A percentile compares a stretch with the other conserved stretches of the same genome.
Conservation (phyloP, 2,329 filamentous ascomycete genomes). For the Xylaria multiplex region DNA sequence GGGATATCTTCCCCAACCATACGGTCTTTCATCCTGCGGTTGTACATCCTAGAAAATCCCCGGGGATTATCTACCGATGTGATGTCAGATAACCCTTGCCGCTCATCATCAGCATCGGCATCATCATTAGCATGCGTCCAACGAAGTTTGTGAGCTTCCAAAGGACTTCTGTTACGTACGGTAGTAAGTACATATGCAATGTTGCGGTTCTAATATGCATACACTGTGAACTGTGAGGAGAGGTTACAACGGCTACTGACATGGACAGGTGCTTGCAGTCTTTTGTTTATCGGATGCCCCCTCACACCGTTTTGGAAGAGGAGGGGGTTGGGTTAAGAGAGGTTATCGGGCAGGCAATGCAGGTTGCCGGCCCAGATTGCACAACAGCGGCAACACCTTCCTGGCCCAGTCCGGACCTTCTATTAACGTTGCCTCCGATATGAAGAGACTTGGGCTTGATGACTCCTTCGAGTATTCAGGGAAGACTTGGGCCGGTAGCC, state of each 20-base stretch:
- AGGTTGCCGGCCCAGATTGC: not conserved
- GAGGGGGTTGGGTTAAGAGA: not conserved
- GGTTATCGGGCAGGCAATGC: conserved; percentile 1
- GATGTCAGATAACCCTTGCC: not conserved
- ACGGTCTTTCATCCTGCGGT: not conserved
- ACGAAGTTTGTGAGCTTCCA: no score
- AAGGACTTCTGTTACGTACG: no score
- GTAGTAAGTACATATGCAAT: no score
- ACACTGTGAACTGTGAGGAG: not conserved
- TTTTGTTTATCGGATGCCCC: not conserved
- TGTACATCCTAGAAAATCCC: not conserved
- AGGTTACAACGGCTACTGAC: not conserved
- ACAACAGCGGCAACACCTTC: not conserved
- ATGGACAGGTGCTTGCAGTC: not conserved
- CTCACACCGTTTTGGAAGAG: not conserved
- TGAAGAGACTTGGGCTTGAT: not conserved
- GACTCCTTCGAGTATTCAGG: not conserved
- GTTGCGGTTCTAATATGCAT: not conserved
- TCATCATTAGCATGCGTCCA: no score
- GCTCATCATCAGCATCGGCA: no score
- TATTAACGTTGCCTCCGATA: conserved; percentile 17
- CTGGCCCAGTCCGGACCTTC: conserved; percentile 22
- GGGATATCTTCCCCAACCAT: not conserved
- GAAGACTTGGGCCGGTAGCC: not conserved
- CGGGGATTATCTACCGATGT: conserved; percentile 12